Evolutionary conservation across 2,329 filamentous ascomycete species (phyloP).

Genomic region (Hypocreales sp.): DNA sequence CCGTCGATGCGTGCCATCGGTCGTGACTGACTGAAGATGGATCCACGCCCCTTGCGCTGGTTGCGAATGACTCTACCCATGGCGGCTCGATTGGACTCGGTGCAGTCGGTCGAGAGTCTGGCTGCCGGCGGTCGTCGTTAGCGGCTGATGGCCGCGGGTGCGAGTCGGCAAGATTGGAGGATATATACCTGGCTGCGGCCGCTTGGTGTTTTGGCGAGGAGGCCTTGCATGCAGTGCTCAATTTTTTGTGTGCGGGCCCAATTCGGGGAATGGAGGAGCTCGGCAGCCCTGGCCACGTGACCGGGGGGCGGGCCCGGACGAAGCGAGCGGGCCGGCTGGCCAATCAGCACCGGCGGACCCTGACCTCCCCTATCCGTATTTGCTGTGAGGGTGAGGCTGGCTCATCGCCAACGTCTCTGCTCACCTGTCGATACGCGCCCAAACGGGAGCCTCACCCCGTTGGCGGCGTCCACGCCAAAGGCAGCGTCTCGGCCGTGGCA

Average conservation of each 20-base stretch:
- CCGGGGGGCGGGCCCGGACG: neutral
- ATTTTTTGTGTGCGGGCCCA: constrained; percentile 22
- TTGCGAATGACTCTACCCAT: constrained; percentile 51
- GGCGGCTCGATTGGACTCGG: constrained; percentile 19
- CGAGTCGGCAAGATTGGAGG: too few species aligned
- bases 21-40: constrained; percentile 37
- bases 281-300: constrained; percentile 25
- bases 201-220: constrained; percentile 23
- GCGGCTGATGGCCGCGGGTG: constrained; percentile 5
- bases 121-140: constrained; percentile 4
- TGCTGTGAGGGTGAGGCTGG: too few species aligned
- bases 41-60: constrained; percentile 45
- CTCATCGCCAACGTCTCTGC: too few species aligned
- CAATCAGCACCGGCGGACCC: too few species aligned
- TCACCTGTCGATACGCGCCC: too few species aligned
- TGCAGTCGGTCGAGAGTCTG: constrained; percentile 18
- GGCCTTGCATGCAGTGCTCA: constrained; percentile 11
- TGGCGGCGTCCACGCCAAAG: too few species aligned
- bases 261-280: constrained; percentile 11
- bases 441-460: too few species aligned
- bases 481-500: too few species aligned
- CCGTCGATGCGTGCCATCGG: too few species aligned
- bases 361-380: too few species aligned
- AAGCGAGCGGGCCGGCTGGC: too few species aligned
- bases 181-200: constrained; percentile 25